Base-by-base conservation (phyloP, 169 alveolate species). In the Plasmodium reichenowi region DNA sequence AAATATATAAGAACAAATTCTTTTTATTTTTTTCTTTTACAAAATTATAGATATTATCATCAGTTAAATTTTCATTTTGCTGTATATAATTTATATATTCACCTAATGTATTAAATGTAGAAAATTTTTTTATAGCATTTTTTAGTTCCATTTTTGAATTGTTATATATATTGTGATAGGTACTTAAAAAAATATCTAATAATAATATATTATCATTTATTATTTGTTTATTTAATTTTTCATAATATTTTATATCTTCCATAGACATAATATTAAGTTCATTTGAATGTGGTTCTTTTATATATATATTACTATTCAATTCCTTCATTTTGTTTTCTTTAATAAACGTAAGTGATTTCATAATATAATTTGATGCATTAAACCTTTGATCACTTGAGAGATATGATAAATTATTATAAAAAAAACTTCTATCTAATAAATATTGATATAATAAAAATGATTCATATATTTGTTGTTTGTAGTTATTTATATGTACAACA, bases 381-480 rank as follows among this genome's bases (percentile, higher is more conserved):
- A 38, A 38, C 47, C 9, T 38, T 38, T 5, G 4, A 38, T 38
- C 47, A 38, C 47, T 5, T 38, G 47, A 5, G 9, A 2, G 10
- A 38, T 5, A 6, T 38, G 47, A 38, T 38, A 38, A 0, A 38
- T 38, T 38, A 38, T 38, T 38, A 38, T 38, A 38, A 38, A 38
- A 38, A 10, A 10, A 38, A 38, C 47, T 5, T 38, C 47, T 38
- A 38, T 38, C 47, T 38, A 38, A 38, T 10, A 83, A 67, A 8
- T 52, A 29, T 20, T 83, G 26, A 58, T 68, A 83, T 20, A 83
- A 29, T 6, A 83, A 20, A 9, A 83, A 63, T 43, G 48, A 83
- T 29, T 83, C 91, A 83, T 68, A 83, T 52, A 83, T 45, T 56
- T 76, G 78, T 48, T 83, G 73, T 56, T 26, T 59, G 38, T 78